Base-by-base conservation (phyloP, 2,329 filamentous ascomycete genomes). In the Penicillium sp. region DNA sequence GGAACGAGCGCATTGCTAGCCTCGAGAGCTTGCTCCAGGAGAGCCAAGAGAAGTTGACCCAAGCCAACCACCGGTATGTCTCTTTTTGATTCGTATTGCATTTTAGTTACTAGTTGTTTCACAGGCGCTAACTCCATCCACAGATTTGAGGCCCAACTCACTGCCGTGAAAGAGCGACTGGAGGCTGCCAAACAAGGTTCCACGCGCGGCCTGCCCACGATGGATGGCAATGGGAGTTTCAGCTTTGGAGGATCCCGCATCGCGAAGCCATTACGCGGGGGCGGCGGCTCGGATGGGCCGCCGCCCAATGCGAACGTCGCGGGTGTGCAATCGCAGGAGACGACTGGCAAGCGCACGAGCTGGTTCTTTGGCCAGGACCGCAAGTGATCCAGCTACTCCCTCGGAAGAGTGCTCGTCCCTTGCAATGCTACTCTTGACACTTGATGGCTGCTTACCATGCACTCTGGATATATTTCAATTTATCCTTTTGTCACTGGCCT, bases 71-170 rank as follows among this genome's bases (percentile, higher is more conserved):
- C 78, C 89, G 95, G 94, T 97, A 86, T 65, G 87, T 82, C 52
- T 27, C 43, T 46, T 29, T 49, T 49, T 55, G 23, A 3, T 21
- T 18, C 5, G 13, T 12, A 3, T 40, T 26, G 6, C 23, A 29
- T 51, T 54, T 27, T 30, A 36, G 37, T 52, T 46, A 17, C 21
- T 32, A 12, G 15, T 12, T 2, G 8, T 20, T 27, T 21, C 40
- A 41, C 51, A 47, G 50, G 56, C 51, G 23, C 59, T 62, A 48
- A 60, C 40, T 15, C 10, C 27, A 10, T 29, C 17, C 5, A 49
- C 70, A 97, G 94, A 73, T 99, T 99, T 80, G 94, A 99, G 80
- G 88, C 90, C 30, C 94, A 99, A 77, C 89, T 99, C 70, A 89
- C 91, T 36, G 91, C 92, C 45, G 94, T 99, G 76, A 99, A 97